Evolutionary conservation across 257 asterid species (phyloP).

Genomic region (Catharanthus roseus): DNA sequence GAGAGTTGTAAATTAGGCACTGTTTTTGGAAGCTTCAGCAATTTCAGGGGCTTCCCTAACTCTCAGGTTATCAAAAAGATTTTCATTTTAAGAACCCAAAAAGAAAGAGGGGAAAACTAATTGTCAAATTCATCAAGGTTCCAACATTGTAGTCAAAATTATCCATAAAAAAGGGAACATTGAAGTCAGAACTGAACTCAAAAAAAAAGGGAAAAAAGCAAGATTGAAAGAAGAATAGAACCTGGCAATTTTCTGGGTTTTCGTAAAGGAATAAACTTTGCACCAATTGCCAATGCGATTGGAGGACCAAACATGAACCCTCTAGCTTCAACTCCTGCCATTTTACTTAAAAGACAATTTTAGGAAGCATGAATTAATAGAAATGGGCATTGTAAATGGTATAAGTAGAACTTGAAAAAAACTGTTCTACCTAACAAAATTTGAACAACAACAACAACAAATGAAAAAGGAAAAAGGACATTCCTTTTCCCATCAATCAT

Average conservation of each 20-base stretch:
- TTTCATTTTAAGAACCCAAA: background rate
- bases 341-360: conserved; percentile 11
- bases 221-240: conserved; percentile 9
- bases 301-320: conserved; percentile 79
- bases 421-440: conserved; percentile 9
- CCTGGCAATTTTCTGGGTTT: conserved; percentile 79
- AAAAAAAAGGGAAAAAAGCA: background rate
- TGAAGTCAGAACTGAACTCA: no score
- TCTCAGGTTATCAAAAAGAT: background rate
- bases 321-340: conserved; percentile 77
- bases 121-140: background rate
- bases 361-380: conserved; percentile 1
- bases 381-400: conserved; percentile 4
- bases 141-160: background rate
- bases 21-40: background rate
- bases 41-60: background rate
- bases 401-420: conserved; percentile 2
- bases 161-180: no score
- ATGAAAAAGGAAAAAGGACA: conserved; percentile 2
- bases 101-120: background rate
- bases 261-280: conserved; percentile 63
- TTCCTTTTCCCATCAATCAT: conserved; percentile 16
- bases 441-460: background rate
- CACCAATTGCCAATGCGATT: conserved; percentile 78
- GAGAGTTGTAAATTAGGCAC: background rate